phyloP scores from a whole-genome alignment of 129 eudicot species.

The Solidago caesia region DNA sequence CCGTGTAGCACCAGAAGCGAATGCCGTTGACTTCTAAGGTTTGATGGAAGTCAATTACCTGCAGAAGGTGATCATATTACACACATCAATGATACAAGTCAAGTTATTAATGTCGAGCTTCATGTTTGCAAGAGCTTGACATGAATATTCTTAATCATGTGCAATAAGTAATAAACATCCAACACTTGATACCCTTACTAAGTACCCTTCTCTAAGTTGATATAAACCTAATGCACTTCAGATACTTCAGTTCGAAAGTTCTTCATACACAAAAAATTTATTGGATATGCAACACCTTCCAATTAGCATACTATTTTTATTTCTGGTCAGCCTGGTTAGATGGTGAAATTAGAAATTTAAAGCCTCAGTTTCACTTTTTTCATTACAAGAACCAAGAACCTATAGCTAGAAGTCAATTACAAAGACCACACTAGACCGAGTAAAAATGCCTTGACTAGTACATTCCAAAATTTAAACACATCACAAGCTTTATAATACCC shows the following conservation, averaged over 20 bases:
- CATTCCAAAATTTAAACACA: not conserved
- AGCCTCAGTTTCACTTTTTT: not conserved
- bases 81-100: not conserved
- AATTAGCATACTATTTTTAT: not conserved
- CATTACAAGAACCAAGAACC: not conserved
- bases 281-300: too few relatives aligned
- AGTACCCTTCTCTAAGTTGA: not conserved
- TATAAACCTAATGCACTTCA: not conserved
- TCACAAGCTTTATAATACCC: not conserved
- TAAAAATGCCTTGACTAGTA: not conserved
- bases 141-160: not conserved
- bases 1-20: slow-evolving; percentile 99
- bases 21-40: slow-evolving; percentile 94
- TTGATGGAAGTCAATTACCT: slow-evolving; percentile 98
- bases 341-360: not conserved
- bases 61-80: slow-evolving; percentile 22
- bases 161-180: not conserved
- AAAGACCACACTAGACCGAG: not conserved
- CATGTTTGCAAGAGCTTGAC: not conserved
- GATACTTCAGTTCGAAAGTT: not conserved
- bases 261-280: not conserved
- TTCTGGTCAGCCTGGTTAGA: not conserved
- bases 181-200: not conserved
- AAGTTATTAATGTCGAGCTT: not conserved
- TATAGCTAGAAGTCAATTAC: not conserved